Percentiles rank a stretch among this genome's conserved stretches.
Evolutionary conservation across 495 filamentous ascomycete species (phyloP).

Genomic region (Aspergillus funiculosus): DNA sequence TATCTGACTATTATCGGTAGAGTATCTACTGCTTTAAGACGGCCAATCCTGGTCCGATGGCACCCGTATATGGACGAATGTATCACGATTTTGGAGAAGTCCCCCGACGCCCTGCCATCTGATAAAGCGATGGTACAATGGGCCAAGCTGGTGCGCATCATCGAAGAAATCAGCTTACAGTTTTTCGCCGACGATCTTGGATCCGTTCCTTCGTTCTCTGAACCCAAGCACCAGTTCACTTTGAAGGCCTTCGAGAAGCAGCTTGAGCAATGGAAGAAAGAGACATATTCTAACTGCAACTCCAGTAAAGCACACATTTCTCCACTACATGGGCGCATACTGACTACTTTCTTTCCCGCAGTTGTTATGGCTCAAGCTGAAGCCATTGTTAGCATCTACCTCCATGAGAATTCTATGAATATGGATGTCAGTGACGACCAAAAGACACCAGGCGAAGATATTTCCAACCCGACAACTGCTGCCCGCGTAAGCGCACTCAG

Average conservation of each 20-base stretch:
- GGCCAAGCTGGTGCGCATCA: conserved; percentile 70
- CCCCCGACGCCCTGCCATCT: conserved; percentile 62
- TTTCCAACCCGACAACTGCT: conserved; percentile 45
- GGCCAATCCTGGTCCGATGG: conserved; percentile 79
- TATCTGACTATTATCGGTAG: conserved; percentile 55
- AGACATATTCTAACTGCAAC: conserved; percentile 44
- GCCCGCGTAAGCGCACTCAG: conserved; percentile 68
- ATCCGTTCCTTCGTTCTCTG: conserved; percentile 59
- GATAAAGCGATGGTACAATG: conserved; percentile 71
- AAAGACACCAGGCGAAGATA: conserved; percentile 19
- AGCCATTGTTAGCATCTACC: conserved; percentile 62
- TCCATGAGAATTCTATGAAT: conserved; percentile 82
- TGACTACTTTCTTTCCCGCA: conserved; percentile 15
- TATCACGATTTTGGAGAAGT: conserved; percentile 64
- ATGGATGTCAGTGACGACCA: conserved; percentile 50
- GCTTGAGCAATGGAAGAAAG: conserved; percentile 59
- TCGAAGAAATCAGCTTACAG: conserved; percentile 70
- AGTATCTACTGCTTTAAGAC: conserved; percentile 68
- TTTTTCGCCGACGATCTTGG: conserved; percentile 72
- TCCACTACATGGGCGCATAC: not conserved
- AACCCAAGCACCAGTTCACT: conserved; percentile 67
- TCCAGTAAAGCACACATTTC: conserved; percentile 22
- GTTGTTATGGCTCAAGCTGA: conserved; percentile 28
- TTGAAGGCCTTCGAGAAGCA: conserved; percentile 72
- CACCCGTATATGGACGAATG: conserved; percentile 82